Percentiles rank a stretch among this genome's conserved stretches.
phyloP scores from a whole-genome alignment of 352 stramenopile genomes.

The Elongisporangium undulatum region DNA sequence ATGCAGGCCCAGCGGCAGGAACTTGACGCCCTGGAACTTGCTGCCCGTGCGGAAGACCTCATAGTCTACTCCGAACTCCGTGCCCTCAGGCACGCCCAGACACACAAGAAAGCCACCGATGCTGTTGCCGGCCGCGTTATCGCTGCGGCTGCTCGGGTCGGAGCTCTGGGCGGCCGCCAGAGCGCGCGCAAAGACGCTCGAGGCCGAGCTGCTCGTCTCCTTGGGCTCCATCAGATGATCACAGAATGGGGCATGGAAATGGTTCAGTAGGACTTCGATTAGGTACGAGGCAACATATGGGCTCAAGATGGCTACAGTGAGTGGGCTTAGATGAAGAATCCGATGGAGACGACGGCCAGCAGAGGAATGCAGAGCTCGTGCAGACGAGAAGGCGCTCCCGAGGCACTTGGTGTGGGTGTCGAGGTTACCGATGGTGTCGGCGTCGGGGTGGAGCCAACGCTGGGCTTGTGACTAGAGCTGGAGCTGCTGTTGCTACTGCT shows the following conservation, averaged over 20 bases:
- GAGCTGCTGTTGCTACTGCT: slow-evolving; percentile 8
- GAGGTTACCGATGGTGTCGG: not conserved
- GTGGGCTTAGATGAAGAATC: not conserved
- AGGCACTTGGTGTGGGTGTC: not conserved
- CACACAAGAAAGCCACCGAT: slow-evolving; percentile 78
- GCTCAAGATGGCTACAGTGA: slow-evolving; percentile 7
- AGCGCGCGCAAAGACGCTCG: slow-evolving; percentile 38
- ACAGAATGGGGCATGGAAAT: not conserved
- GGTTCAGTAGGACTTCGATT: slow-evolving; percentile 19
- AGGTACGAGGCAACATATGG: slow-evolving; percentile 16
- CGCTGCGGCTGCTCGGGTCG: not conserved
- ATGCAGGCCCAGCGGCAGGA: slow-evolving; percentile 74
- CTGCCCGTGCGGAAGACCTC: slow-evolving; percentile 76
- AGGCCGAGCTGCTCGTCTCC: slow-evolving; percentile 8
- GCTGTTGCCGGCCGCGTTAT: slow-evolving; percentile 1
- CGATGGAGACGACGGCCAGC: not conserved
- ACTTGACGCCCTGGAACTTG: slow-evolving; percentile 84
- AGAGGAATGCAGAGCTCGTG: not conserved
- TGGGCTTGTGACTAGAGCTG: slow-evolving; percentile 8
- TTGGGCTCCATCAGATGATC: slow-evolving; percentile 5
- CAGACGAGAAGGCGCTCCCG: not conserved
- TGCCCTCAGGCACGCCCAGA: slow-evolving; percentile 69
- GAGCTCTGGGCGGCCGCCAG: slow-evolving; percentile 14
- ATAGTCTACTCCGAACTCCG: slow-evolving; percentile 86
- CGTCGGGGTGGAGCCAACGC: not conserved